Base-by-base conservation (phyloP, 257 asterid species). In the Solanum lycopersicoides region DNA sequence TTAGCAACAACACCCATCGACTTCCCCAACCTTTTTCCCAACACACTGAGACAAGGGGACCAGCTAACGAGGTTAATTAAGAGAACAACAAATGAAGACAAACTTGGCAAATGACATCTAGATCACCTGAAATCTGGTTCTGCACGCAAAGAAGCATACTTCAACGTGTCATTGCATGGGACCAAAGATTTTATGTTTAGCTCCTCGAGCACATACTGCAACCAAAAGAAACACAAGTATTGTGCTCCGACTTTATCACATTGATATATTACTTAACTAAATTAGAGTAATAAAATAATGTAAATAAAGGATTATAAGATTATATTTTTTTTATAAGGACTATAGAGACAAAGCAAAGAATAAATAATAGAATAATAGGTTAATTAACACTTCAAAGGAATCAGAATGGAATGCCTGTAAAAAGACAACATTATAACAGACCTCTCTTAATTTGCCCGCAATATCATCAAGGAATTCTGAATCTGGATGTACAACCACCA, bases 401-500 rank as follows among this genome's bases (percentile, higher is more conserved):
- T 50, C 44, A 30, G 41, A 45, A 79, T 50, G 69, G 44, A 50
- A 82, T 30, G 45, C 30, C 39, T 50, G 42, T 9, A 28, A 82
- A 37, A 76, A 82, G 69, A 18, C 39, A 82, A 82, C 11, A 50
- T 20, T 32, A 11, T 50, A 72, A 56, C 86, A 12, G 30, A 91
- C 93, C 92, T 96, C 98, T 90, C 89, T 93, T 65, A 97, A 92
- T 89, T 93, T 97, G 63, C 95, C 96, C 45, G 91, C 90, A 84
- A 97, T 95, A 88, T 97, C 99, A 9, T 92, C 95, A 71, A 96
- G 93, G 91, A 97, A 96, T 37, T 95, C 96, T 42, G 91, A 88
- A 93, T 96, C 99, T 28, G 98, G 98, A 86, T 97, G 99, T 44
- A 97, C 99, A 89, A 97, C 94, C 35, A 97, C 91, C 98, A 97